A percentile compares a stretch with the other conserved stretches of the same genome.
Conservation (phyloP, 2,329 filamentous ascomycete species). For the Massarina eburnea region DNA sequence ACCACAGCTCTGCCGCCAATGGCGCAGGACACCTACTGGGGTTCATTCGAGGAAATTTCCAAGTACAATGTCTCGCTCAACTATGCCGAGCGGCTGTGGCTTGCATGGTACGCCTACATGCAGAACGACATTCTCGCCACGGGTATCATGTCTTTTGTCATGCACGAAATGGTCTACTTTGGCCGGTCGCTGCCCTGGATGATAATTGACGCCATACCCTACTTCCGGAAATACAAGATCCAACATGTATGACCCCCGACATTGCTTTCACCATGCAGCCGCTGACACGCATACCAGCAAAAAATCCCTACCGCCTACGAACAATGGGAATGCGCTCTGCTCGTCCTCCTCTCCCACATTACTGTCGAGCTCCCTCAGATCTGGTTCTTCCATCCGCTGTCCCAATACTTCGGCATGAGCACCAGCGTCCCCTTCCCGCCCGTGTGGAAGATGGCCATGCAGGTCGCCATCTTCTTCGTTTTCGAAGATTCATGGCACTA, state of each 20-base stretch:
- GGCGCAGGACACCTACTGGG: constrained; percentile 63
- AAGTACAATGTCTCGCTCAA: constrained; percentile 84
- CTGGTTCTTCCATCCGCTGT: constrained; percentile 98
- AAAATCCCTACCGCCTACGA: constrained; percentile 93
- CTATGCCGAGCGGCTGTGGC: constrained; percentile 85
- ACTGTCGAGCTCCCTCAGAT: constrained; percentile 98
- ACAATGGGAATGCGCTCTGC: constrained; percentile 90
- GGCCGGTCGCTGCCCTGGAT: constrained; percentile 89
- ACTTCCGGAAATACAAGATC: constrained; percentile 92
- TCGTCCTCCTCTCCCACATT: constrained; percentile 93
- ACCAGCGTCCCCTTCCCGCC: constrained; percentile 89
- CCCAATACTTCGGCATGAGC: constrained; percentile 85
- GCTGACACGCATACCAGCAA: constrained; percentile 48
- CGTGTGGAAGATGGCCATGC: constrained; percentile 80
- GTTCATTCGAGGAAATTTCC: constrained; percentile 65
- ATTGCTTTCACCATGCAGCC: not conserved
- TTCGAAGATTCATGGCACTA: constrained; percentile 98
- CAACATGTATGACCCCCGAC: constrained; percentile 63
- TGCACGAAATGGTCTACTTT: constrained; percentile 96
- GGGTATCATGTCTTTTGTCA: constrained; percentile 93
- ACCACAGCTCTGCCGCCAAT: constrained; percentile 35
- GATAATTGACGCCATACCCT: constrained; percentile 83
- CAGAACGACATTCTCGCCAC: constrained; percentile 96
- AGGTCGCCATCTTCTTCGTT: constrained; percentile 92
- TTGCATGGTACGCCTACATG: constrained; percentile 96